Base-by-base conservation (phyloP, 768 basidiomycete genomes). In the Lenzites betulinus region DNA sequence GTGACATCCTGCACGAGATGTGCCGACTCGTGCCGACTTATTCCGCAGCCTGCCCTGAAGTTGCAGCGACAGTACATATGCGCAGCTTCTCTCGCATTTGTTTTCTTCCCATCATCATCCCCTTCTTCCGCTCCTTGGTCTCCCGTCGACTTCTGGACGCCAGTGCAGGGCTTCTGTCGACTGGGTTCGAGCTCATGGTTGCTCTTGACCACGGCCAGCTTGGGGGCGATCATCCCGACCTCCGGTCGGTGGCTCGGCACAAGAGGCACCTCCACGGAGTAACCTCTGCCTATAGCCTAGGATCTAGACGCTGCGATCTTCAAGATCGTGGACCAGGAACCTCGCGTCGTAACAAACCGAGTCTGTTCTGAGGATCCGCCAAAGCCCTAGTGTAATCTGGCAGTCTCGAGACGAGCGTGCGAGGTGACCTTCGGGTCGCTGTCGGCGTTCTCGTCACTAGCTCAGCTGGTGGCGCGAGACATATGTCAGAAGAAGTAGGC, bases 11-110 rank as follows among this genome's bases (percentile, higher is more conserved):
- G n/a, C n/a, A n/a, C n/a, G n/a, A n/a, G n/a, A n/a, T n/a, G n/a
- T n/a, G n/a, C n/a, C n/a, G n/a, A n/a, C n/a, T n/a, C n/a, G 13
- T 13, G 3, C 22, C 28, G 30, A 48, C 30, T 5, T 5, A 11
- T 33, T 33, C 30, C 51, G 59, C 47, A 3, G 25, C 64, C 60
- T 59, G 60, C 64, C 64, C 64, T 65, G 23, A 65, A 65, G 48
- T 23, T 3, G 15, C 7, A 5, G 33, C 7, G 22, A 3, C 9
- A 26, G 44, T 15, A 43, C 9, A 59, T 26, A 38, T 15, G 47
- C 18, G 7, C 28, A 52, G 26, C 28, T n/a, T n/a, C n/a, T 12
- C 38, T 25, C 20, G 20, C 20, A 20, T 35, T 55, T 39, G 43
- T 50, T 36, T 28, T 51, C 26, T 28, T 39, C 43, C 18, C 54